Conservation (phyloP, 768 basidiomycete genomes). For the Tricholoma matsutake region DNA sequence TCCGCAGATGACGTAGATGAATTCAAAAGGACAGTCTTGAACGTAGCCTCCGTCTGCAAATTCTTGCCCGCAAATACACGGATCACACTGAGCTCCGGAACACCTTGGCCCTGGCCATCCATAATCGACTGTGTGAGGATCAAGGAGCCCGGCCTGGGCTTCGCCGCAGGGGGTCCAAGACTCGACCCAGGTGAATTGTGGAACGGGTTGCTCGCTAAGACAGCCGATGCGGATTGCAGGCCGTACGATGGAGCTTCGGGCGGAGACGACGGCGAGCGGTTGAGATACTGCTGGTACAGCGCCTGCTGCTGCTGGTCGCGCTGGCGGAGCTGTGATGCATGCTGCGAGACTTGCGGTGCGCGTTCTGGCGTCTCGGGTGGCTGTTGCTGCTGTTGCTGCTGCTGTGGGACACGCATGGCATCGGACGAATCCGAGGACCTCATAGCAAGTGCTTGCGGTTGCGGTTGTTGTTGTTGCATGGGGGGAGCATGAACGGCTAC, state of each 20-base stretch:
- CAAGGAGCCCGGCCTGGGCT: slow-evolving; percentile 75
- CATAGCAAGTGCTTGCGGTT: slow-evolving; percentile 28
- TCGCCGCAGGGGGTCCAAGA: slow-evolving; percentile 47
- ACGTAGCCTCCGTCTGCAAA: slow-evolving; percentile 91
- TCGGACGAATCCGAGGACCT: slow-evolving; percentile 27
- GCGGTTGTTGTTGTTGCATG: slow-evolving; percentile 46
- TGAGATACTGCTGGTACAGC: slow-evolving; percentile 87
- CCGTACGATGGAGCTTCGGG: slow-evolving; percentile 77
- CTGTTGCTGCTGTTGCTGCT: slow-evolving; percentile 21
- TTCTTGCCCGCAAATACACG: slow-evolving; percentile 93
- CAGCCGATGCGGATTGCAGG: slow-evolving; percentile 67
- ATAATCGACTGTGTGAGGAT: slow-evolving; percentile 59
- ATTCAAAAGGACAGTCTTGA: slow-evolving; percentile 96
- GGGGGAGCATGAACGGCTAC: slow-evolving; percentile 42
- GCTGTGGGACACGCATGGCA: slow-evolving; percentile 21
- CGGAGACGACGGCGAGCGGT: slow-evolving; percentile 75
- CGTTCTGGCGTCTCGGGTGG: slow-evolving; percentile 25
- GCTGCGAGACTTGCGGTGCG: slow-evolving; percentile 53
- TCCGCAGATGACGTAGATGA: slow-evolving; percentile 80
- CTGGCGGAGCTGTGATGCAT: slow-evolving; percentile 74
- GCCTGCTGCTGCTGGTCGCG: slow-evolving; percentile 87
- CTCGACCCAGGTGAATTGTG: slow-evolving; percentile 36
- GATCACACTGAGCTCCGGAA: slow-evolving; percentile 89
- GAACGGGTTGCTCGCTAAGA: slow-evolving; percentile 45
- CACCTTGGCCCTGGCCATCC: slow-evolving; percentile 58